phyloP scores from a whole-genome alignment of 164 flowering plant species.

The Kingdonia uniflora region DNA sequence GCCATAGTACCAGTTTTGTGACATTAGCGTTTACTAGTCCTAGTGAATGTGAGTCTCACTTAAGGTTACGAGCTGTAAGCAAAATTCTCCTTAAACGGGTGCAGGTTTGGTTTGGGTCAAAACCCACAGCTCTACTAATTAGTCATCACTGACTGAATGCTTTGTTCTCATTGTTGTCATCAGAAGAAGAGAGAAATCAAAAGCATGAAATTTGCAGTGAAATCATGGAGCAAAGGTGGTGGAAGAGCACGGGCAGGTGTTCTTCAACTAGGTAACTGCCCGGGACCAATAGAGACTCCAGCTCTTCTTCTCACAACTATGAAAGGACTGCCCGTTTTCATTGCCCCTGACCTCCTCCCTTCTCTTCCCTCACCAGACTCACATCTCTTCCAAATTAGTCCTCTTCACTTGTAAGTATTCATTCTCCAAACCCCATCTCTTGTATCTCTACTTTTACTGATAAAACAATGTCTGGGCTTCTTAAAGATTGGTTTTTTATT shows the following conservation, averaged over 20 bases:
- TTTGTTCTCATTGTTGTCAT: too few species aligned
- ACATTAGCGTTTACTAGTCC: too few species aligned
- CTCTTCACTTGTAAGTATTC: conserved; percentile 74
- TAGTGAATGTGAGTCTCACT: too few species aligned
- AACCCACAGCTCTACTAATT: too few species aligned
- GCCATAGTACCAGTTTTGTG: too few species aligned
- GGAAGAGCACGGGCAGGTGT: conserved; percentile 55
- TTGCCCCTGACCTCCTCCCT: conserved; percentile 66
- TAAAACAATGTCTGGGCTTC: background rate
- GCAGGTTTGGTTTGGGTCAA: too few species aligned
- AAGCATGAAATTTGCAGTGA: conserved; percentile 59
- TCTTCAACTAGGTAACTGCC: conserved; percentile 39
- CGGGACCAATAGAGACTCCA: conserved; percentile 61
- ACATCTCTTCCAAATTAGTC: conserved; percentile 64
- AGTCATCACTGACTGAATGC: too few species aligned
- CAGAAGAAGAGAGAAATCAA: conserved; percentile 1
- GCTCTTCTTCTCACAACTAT: conserved; percentile 68
- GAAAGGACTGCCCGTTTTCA: conserved; percentile 73
- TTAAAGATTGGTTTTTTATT: background rate
- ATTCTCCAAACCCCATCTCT: background rate
- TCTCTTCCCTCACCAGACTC: conserved; percentile 74
- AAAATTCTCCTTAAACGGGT: too few species aligned
- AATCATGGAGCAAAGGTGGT: conserved; percentile 32
- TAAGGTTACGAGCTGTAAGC: too few species aligned
- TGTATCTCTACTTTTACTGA: background rate